A percentile compares a stretch with the other conserved stretches of the same genome.
phyloP scores from a whole-genome alignment of 148 eudicot species.

The Polygonum maritimum region DNA sequence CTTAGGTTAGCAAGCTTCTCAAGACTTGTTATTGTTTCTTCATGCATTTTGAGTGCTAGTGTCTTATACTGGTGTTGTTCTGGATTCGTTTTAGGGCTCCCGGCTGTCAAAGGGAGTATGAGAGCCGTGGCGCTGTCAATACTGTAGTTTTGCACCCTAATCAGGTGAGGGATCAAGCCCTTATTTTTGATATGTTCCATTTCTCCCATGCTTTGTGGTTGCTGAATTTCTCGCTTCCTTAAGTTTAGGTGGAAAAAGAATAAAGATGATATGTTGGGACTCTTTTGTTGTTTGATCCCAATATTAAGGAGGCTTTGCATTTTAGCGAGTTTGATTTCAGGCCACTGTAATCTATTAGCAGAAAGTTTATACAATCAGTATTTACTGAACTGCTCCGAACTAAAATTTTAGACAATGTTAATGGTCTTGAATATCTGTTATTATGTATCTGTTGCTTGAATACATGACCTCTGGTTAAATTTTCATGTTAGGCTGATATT shows the following conservation, averaged over 20 bases:
- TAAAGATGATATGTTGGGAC: background rate
- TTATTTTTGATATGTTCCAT: background rate
- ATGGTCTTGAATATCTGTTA: background rate
- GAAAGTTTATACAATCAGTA: background rate
- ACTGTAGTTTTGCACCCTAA: conserved; percentile 97
- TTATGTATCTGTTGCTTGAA: background rate
- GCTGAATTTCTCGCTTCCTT: conserved; percentile 4
- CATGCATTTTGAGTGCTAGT: background rate
- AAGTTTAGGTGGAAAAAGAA: background rate
- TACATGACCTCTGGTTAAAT: background rate
- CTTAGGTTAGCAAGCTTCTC: conserved; percentile 40
- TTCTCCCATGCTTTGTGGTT: background rate
- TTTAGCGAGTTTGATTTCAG: background rate
- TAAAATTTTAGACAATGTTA: background rate
- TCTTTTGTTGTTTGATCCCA: background rate
- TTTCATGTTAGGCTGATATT: background rate
- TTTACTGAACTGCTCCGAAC: background rate
- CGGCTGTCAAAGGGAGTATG: conserved; percentile 96
- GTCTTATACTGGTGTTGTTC: background rate
- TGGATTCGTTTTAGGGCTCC: conserved; percentile 53
- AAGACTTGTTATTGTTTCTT: background rate
- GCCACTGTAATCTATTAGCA: background rate
- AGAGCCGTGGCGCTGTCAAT: conserved; percentile 98
- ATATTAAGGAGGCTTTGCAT: background rate
- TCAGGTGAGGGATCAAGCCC: conserved; percentile 40